Base-by-base conservation (phyloP, 441 rosid genomes). In the Aleurites moluccanus region DNA sequence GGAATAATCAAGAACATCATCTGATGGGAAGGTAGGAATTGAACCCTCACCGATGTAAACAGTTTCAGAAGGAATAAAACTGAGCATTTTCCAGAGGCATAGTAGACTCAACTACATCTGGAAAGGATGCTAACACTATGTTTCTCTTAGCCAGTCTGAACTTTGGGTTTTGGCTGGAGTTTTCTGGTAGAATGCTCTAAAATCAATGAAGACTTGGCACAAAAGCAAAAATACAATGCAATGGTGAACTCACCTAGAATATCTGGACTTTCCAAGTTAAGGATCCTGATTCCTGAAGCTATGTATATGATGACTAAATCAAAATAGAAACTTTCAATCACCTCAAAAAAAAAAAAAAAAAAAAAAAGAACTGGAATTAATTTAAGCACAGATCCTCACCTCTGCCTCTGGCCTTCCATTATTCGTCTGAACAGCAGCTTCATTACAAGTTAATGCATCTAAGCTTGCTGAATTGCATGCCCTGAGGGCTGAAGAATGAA, bases 81-180 rank as follows among this genome's bases (percentile, higher is more conserved):
- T 56, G 74, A 63, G 64, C n/a, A 66, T 79, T 78, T 44, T 64
- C 73, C 47, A 71, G 70, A 67, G 67, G 63, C 70, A 73, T 71
- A 67, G 75, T 74, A 72, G 80, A 74, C 49, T 76, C 84, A 81
- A 75, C 66, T 25, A 56, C 77, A 72, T 70, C 81, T 60, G 70
- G 53, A 20, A 61, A 77, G 56, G 28, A 60, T 30, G 66, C 65
- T 42, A 55, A 21, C 47, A 66, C 66, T 53, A 66, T 67, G 47
- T 35, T 77, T 76, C 77, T 74, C 84, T 60, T 59, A 57, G 38
- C 66, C 72, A 75, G 52, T 75, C 61, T 35, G 84, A 64, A 82
- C 71, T 81, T 82, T 77, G 42, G 83, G 84, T 75, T 85, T 81
- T 72, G 94, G 87, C 76, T 82, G 83, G 69, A 80, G 75, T 81